A percentile compares a stretch with the other conserved stretches of the same genome.
These are phyloP conservation scores for Fusarium nematophilum DNA, from an alignment of 2,329 filamentous ascomycete genomes.

Conservation along the genomic window DNA sequence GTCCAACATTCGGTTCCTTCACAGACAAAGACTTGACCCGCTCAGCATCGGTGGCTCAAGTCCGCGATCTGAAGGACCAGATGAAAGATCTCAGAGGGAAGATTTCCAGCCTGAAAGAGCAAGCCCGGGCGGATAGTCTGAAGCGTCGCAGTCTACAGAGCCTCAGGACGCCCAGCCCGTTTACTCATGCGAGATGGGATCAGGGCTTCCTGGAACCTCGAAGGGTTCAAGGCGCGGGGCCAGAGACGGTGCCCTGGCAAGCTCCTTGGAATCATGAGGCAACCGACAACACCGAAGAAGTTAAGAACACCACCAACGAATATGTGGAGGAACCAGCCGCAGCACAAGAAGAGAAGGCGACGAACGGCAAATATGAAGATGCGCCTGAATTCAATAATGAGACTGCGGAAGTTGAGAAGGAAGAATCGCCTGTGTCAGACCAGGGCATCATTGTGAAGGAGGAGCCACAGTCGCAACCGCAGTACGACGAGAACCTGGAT, in stretches of 20 bases:
- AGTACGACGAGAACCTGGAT: slow-evolving; percentile 48
- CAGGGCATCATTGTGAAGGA: slow-evolving; percentile 31
- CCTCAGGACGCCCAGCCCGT: slow-evolving; percentile 80
- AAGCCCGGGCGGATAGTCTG: slow-evolving; percentile 81
- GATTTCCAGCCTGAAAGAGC: slow-evolving; percentile 82
- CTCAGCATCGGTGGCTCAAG: slow-evolving; percentile 78
- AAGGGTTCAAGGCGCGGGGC: slow-evolving; percentile 29
- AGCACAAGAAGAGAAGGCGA: slow-evolving; percentile 16
- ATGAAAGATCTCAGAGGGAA: slow-evolving; percentile 88
- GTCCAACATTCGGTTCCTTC: slow-evolving; percentile 57
- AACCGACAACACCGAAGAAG: slow-evolving; percentile 22
- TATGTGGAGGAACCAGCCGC: slow-evolving; percentile 9
- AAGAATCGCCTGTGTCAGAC: not conserved
- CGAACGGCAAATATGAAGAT: slow-evolving; percentile 20
- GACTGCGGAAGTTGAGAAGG: not conserved
- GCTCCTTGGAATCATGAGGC: slow-evolving; percentile 25
- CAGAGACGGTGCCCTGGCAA: slow-evolving; percentile 35
- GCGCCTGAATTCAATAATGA: not conserved
- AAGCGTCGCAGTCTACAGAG: slow-evolving; percentile 82
- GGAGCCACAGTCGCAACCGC: not conserved
- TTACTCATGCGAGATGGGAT: slow-evolving; percentile 72
- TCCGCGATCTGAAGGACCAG: slow-evolving; percentile 81
- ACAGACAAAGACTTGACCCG: slow-evolving; percentile 66
- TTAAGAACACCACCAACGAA: slow-evolving; percentile 1
- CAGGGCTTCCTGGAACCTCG: slow-evolving; percentile 41